Evolutionary conservation across 768 basidiomycete species (phyloP).

Genomic region (Leccinum variicolor): DNA sequence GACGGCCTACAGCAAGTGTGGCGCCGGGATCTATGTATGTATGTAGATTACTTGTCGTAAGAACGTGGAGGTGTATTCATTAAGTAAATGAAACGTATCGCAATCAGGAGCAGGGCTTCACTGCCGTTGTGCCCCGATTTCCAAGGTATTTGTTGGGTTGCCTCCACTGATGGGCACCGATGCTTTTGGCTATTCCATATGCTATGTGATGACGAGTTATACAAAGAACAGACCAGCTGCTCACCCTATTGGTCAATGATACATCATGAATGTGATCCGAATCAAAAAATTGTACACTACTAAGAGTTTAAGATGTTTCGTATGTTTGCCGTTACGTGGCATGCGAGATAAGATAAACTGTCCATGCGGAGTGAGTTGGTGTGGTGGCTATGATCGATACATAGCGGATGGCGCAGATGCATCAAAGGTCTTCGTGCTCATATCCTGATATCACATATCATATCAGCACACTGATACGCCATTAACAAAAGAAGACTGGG

Average conservation of each 20-base stretch:
- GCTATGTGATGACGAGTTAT: neutral
- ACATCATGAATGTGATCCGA: slow-evolving; percentile 9
- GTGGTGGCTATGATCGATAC: slow-evolving; percentile 9
- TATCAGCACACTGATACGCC: neutral
- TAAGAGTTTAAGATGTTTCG: too few species aligned
- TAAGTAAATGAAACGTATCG: neutral
- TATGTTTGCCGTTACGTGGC: neutral
- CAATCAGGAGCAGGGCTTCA: neutral
- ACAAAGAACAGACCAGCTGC: slow-evolving; percentile 19
- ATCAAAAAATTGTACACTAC: slow-evolving; percentile 20
- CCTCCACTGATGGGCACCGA: neutral
- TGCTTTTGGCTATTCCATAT: neutral
- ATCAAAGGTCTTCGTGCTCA: neutral
- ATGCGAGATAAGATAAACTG: slow-evolving; percentile 8
- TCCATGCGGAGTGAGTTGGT: neutral
- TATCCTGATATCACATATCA: neutral
- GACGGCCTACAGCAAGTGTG: neutral
- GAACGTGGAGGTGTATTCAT: neutral
- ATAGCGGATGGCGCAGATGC: neutral
- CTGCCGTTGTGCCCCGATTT: neutral
- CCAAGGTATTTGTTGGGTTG: neutral
- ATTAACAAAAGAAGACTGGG: neutral
- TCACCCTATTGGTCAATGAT: slow-evolving; percentile 3
- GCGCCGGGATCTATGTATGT: neutral
- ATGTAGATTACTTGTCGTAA: neutral